A percentile compares a stretch with the other conserved stretches of the same genome.
Conservation (phyloP, 2,329 filamentous ascomycete species). For the Geosmithia morbida region DNA sequence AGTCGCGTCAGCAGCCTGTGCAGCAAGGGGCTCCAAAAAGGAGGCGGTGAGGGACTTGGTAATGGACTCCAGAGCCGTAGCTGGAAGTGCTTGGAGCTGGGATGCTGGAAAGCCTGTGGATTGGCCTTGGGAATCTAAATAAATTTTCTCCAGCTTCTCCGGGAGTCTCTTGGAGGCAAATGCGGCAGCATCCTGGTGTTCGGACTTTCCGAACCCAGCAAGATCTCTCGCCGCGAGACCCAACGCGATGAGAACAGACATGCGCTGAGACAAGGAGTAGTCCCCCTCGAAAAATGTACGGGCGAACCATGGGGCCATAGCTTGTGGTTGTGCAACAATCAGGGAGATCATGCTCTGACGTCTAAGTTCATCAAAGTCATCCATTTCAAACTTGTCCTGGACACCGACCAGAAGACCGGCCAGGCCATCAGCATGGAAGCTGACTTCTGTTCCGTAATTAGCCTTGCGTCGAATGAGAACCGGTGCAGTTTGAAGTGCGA, state of each 20-base stretch:
- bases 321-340: conserved; percentile 58
- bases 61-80: conserved; percentile 52
- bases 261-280: conserved; percentile 75
- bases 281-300: conserved; percentile 84
- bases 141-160: conserved; percentile 57
- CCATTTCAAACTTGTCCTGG: conserved; percentile 73
- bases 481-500: conserved; percentile 66
- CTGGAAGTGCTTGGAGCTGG: conserved; percentile 33
- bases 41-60: conserved; percentile 51
- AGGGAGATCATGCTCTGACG: conserved; percentile 74
- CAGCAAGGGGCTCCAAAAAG: conserved; percentile 71
- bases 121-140: conserved; percentile 25
- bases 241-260: conserved; percentile 65
- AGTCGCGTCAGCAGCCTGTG: conserved; percentile 62
- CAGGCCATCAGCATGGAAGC: conserved; percentile 70
- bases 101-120: conserved; percentile 11
- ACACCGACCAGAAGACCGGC: conserved; percentile 64
- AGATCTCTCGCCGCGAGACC: conserved; percentile 75
- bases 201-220: conserved; percentile 55
- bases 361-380: conserved; percentile 60
- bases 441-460: conserved; percentile 76
- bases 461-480: conserved; percentile 76
- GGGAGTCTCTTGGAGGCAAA: conserved; percentile 80
- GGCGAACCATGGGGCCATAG: conserved; percentile 74
- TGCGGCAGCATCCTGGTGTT: conserved; percentile 29